Evolutionary conservation across 1,284 basidiomycete species (phyloP).

Genomic region (Ceratobasidium sp.): DNA sequence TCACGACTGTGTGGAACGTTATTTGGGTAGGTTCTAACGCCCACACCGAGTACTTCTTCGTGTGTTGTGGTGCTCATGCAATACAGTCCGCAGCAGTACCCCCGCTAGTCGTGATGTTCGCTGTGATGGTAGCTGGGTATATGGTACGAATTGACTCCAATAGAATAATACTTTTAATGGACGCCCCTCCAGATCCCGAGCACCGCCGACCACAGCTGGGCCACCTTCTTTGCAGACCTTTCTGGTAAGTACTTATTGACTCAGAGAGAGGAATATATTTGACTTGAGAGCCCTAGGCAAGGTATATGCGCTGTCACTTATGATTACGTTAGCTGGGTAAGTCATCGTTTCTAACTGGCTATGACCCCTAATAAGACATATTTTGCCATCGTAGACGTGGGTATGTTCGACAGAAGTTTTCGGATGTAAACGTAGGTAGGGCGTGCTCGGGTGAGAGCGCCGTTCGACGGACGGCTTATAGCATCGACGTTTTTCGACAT

Average conservation of each 20-base stretch:
- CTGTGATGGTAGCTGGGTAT: conserved; percentile 15
- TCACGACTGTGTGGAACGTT: conserved; percentile 23
- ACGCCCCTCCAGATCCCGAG: background rate
- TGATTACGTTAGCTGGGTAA: conserved; percentile 21
- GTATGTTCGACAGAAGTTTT: conserved; percentile 25
- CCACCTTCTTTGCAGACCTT: conserved; percentile 15
- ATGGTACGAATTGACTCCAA: background rate
- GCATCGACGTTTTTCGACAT: background rate
- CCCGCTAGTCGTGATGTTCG: conserved; percentile 6
- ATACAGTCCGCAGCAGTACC: conserved; percentile 14
- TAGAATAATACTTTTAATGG: background rate
- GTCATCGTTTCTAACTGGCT: background rate
- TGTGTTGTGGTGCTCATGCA: background rate
- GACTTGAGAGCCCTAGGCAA: background rate
- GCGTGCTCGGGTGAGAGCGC: background rate
- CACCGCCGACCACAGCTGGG: background rate
- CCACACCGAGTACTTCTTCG: too few relatives aligned
- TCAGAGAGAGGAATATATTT: background rate
- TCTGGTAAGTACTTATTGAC: background rate
- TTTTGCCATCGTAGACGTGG: conserved; percentile 8
- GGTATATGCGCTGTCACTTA: conserved; percentile 29
- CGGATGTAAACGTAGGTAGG: conserved; percentile 9
- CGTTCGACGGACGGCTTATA: background rate
- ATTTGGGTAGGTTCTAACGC: conserved; percentile 7
- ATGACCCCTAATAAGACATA: background rate